Conservation (phyloP, 2,329 filamentous ascomycete genomes). For the Microdochium bolleyi region DNA sequence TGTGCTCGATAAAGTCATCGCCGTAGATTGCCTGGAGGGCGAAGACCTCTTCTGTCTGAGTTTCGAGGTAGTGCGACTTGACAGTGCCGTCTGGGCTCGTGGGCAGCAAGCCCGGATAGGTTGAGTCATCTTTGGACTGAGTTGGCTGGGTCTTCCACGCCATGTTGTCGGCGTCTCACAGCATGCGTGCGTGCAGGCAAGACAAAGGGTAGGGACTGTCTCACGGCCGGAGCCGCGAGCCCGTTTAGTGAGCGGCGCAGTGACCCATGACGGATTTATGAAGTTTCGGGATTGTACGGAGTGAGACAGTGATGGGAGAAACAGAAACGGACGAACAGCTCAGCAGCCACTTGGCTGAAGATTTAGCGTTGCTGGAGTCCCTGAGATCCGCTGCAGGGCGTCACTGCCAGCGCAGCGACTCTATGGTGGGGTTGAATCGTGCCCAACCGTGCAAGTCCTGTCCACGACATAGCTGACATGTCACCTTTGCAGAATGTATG, state of each 20-base stretch:
- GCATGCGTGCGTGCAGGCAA: background rate
- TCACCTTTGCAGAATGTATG: no score
- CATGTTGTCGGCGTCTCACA: background rate
- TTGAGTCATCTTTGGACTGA: slow-evolving; percentile 36
- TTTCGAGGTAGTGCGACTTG: slow-evolving; percentile 66
- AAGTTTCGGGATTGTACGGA: background rate
- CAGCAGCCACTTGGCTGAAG: background rate
- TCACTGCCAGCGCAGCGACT: background rate
- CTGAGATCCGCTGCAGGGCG: background rate
- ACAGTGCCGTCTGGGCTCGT: slow-evolving; percentile 29
- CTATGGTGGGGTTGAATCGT: background rate
- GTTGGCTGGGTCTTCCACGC: slow-evolving; percentile 1
- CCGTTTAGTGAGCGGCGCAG: background rate
- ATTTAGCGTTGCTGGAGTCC: background rate
- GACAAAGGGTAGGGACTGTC: background rate
- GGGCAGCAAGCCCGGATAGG: slow-evolving; percentile 42
- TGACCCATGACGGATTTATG: background rate
- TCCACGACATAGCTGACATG: no score
- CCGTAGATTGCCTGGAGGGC: slow-evolving; percentile 82
- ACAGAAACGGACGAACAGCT: background rate
- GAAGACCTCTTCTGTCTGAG: slow-evolving; percentile 81
- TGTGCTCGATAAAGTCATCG: slow-evolving; percentile 75
- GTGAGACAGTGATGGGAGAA: background rate
- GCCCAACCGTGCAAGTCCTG: background rate
- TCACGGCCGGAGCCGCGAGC: slow-evolving; percentile 1